phyloP scores from a whole-genome alignment of 495 filamentous ascomycete genomes.

The Rhypophila decipiens region DNA sequence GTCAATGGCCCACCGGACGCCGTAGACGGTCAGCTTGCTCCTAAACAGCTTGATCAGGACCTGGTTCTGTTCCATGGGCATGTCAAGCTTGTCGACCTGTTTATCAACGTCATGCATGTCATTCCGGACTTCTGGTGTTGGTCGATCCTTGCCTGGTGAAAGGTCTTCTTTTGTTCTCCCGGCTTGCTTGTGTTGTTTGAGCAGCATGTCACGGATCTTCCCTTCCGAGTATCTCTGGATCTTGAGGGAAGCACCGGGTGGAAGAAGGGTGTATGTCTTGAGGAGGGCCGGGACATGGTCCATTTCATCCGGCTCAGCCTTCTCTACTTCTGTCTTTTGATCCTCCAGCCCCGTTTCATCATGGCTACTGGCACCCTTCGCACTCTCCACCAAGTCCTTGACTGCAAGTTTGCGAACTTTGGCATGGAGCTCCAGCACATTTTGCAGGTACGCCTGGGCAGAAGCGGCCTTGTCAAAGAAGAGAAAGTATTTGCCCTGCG shows the following conservation, averaged over 20 bases:
- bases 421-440: constrained; percentile 39
- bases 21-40: constrained; percentile 6
- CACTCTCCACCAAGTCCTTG: neutral
- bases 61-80: neutral
- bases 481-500: constrained; percentile 52
- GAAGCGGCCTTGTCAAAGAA: constrained; percentile 51
- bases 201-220: neutral
- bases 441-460: constrained; percentile 48
- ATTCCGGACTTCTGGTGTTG: neutral
- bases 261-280: neutral
- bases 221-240: neutral
- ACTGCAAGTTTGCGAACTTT: constrained; percentile 32
- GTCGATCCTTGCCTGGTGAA: neutral
- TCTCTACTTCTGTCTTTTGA: neutral
- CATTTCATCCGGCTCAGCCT: neutral
- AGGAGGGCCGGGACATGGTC: neutral
- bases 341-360: neutral
- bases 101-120: neutral
- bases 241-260: neutral
- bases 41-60: constrained; percentile 42
- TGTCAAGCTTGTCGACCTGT: neutral
- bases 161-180: neutral
- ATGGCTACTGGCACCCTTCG: neutral
- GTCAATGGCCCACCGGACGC: constrained; percentile 29
- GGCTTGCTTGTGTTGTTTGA: neutral